Evolutionary conservation across 164 flowering plant species (phyloP).

Genomic region (Euptelea pleiosperma): DNA sequence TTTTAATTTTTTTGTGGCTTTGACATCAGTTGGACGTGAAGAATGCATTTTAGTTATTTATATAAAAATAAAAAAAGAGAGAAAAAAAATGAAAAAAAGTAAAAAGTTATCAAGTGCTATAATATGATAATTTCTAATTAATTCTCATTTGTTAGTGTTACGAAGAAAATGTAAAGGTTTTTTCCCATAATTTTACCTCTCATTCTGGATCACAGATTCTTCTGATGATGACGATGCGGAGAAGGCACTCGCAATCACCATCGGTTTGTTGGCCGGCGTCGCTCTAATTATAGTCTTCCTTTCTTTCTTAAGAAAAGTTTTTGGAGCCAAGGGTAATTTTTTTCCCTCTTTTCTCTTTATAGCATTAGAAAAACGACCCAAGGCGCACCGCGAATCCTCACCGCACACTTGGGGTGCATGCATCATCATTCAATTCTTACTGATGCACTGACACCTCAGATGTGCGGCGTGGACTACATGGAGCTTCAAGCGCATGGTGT

Average conservation of each 20-base stretch:
- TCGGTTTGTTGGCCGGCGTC: slow-evolving; percentile 74
- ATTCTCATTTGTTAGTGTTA: not conserved
- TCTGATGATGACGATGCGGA: slow-evolving; percentile 37
- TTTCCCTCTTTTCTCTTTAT: not conserved
- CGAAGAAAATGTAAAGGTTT: too few species aligned
- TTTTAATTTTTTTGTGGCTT: not conserved
- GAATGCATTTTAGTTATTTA: not conserved
- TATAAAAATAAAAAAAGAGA: too few species aligned
- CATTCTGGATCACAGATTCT: slow-evolving; percentile 21
- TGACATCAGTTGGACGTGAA: not conserved
- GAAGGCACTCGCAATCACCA: slow-evolving; percentile 74
- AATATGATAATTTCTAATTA: not conserved
- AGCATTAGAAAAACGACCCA: too few species aligned
- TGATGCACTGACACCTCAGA: too few species aligned
- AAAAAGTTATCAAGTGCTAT: too few species aligned
- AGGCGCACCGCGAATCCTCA: too few species aligned
- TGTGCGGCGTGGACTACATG: too few species aligned
- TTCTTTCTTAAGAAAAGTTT: slow-evolving; percentile 50
- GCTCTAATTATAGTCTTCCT: slow-evolving; percentile 66
- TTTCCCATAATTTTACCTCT: not conserved
- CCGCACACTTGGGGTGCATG: not conserved
- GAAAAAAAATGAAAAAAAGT: too few species aligned
- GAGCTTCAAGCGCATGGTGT: not conserved
- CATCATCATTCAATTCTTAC: too few species aligned
- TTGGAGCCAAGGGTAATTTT: slow-evolving; percentile 38